These are phyloP conservation scores for Hericium rajendrae DNA, from an alignment of 768 basidiomycete genomes.

Conservation along the genomic window DNA sequence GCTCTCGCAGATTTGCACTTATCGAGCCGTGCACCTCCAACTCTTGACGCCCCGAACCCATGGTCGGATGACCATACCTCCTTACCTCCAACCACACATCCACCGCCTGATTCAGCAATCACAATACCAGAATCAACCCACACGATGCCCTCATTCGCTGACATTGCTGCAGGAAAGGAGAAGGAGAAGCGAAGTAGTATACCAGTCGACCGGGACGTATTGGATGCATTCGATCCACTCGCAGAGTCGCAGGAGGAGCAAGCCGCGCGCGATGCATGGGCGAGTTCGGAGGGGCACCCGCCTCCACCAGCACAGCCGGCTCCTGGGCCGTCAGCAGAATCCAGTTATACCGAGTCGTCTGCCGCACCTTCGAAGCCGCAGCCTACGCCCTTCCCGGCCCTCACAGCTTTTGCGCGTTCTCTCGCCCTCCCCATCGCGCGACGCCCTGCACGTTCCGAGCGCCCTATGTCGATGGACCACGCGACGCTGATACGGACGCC, in stretches of 20 bases:
- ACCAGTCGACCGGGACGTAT: constrained; percentile 20
- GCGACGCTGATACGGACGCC: constrained; percentile 8
- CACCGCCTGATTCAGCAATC: background rate
- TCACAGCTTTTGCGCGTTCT: constrained; percentile 57
- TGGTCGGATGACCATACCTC: background rate
- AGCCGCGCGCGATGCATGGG: constrained; percentile 59
- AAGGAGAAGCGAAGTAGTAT: background rate
- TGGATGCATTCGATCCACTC: constrained; percentile 64
- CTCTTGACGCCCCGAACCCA: background rate
- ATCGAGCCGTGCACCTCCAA: background rate
- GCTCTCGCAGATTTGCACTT: constrained; percentile 1
- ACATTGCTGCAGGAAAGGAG: background rate
- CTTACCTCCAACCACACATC: background rate
- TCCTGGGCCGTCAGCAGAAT: background rate
- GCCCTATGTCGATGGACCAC: constrained; percentile 52
- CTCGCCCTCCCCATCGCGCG: constrained; percentile 37
- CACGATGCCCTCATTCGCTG: background rate
- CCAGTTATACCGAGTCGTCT: constrained; percentile 3
- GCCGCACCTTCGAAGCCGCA: constrained; percentile 8
- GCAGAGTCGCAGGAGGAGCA: constrained; percentile 41
- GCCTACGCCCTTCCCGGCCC: constrained; percentile 43
- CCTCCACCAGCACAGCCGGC: constrained; percentile 23
- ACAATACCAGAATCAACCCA: background rate
- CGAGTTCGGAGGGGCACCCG: constrained; percentile 49
- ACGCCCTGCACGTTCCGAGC: constrained; percentile 19